A percentile compares a stretch with the other conserved stretches of the same genome.
Evolutionary conservation across 805 yeast genomes (phyloP).

Genomic region (Torulaspora indica): DNA sequence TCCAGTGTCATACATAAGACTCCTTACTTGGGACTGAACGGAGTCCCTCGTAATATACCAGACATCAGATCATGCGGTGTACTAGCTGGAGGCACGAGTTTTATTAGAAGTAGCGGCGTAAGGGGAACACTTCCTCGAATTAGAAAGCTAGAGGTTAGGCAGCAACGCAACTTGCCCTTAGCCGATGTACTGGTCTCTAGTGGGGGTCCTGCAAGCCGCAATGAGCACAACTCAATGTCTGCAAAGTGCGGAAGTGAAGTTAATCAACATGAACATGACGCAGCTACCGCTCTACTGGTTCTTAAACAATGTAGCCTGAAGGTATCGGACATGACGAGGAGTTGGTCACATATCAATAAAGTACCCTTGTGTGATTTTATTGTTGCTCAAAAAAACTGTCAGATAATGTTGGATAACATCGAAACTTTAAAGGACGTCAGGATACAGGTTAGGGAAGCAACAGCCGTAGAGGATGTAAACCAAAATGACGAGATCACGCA

Average conservation of each 20-base stretch:
- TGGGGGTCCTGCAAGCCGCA: neutral
- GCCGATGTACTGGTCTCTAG: neutral
- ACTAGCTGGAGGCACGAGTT: slow-evolving; percentile 1
- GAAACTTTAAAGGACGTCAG: slow-evolving; percentile 11
- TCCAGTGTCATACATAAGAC: neutral
- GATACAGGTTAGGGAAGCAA: slow-evolving; percentile 8
- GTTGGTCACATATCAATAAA: slow-evolving; percentile 8
- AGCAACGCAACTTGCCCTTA: neutral
- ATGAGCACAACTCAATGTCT: neutral
- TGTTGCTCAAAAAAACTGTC: slow-evolving; percentile 16
- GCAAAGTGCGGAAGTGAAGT: slow-evolving; percentile 2
- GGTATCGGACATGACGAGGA: slow-evolving; percentile 9
- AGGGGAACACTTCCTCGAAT: slow-evolving; percentile 8
- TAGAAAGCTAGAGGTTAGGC: neutral
- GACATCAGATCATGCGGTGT: slow-evolving; percentile 6
- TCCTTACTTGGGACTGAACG: neutral
- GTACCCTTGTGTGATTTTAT: slow-evolving; percentile 15
- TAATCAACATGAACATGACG: slow-evolving; percentile 10
- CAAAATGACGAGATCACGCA: neutral
- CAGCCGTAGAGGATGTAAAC: slow-evolving; percentile 6
- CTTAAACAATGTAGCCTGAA: slow-evolving; percentile 11
- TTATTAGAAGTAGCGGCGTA: slow-evolving; percentile 10
- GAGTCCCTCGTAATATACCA: slow-evolving; percentile 10
- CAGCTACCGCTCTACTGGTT: slow-evolving; percentile 10
- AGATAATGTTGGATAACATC: slow-evolving; percentile 14